Evolutionary conservation across 2,329 filamentous ascomycete species (phyloP).

Genomic region (Pseudocercospora pini-densiflorae): DNA sequence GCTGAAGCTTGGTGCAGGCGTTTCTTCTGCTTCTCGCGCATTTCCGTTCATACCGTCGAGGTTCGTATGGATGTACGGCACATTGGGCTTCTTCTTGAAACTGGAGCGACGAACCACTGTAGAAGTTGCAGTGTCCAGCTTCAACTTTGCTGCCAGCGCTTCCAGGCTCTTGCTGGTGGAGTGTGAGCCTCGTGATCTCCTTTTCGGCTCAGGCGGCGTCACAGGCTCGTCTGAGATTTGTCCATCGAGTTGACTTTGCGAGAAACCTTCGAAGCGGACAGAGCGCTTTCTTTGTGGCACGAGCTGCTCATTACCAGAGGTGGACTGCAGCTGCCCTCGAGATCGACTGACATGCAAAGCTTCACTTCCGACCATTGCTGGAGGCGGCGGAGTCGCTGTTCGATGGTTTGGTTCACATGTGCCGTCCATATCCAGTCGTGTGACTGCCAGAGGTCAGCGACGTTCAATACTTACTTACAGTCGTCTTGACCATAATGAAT

Average conservation of each 20-base stretch:
- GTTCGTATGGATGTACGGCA: constrained; percentile 32
- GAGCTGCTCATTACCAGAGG: constrained; percentile 18
- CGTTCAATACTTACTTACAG: not conserved
- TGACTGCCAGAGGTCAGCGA: not conserved
- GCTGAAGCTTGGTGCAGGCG: constrained; percentile 24
- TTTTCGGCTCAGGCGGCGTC: not conserved
- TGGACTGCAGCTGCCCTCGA: constrained; percentile 16
- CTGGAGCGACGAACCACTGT: constrained; percentile 36
- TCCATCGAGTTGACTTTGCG: constrained; percentile 30
- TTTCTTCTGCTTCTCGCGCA: constrained; percentile 19
- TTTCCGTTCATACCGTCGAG: constrained; percentile 20
- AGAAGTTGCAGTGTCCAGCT: constrained; percentile 23
- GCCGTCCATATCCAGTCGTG: constrained; percentile 24
- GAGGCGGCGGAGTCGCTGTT: constrained; percentile 26
- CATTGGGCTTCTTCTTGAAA: constrained; percentile 28
- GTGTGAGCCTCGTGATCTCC: not conserved
- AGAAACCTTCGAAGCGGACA: constrained; percentile 31
- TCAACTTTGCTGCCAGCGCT: constrained; percentile 31
- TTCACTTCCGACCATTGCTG: constrained; percentile 21
- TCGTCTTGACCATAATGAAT: not conserved
- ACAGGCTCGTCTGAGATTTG: constrained; percentile 6
- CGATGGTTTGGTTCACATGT: constrained; percentile 29
- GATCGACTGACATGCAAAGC: constrained; percentile 4
- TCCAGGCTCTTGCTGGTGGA: constrained; percentile 23
- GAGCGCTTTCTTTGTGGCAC: constrained; percentile 32